Base-by-base conservation (phyloP, 257 asterid species). In the Gentiana straminea region DNA sequence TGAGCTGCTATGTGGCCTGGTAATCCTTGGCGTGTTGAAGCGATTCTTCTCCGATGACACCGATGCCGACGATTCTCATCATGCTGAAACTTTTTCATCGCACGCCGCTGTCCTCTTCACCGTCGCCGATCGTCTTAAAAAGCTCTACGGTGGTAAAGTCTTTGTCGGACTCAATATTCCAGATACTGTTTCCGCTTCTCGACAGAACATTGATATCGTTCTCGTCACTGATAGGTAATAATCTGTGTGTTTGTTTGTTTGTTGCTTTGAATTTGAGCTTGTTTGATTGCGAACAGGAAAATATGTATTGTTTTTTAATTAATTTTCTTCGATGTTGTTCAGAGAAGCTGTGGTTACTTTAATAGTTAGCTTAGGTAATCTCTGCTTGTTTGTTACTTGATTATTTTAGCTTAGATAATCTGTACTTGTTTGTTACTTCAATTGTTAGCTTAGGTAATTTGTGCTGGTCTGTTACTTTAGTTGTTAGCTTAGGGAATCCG, bases 91-190 rank as follows among this genome's bases (percentile, higher is more conserved):
- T 13, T 56, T 54, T n/a, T 68, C 93, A 55, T 78, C 84, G 38
- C 75, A 77, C 50, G 73, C 69, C 75, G 79, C 54, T 54, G 84
- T 86, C 60, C 77, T 90, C 49, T 86, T 84, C 77, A 50, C 91
- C 43, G 96, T 90, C 47, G 83, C 91, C 68, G 73, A 77, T 70
- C 84, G 96, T 67, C 78, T 84, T 62, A 79, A 82, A 72, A 81
- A 77, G 79, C 80, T 89, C 38, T 77, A 79, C 71, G 78, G 81
- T 39, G 79, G 86, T 68, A 83, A 65, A 57, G 88, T 72, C 13
- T 78, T 77, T 62, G 74, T 78, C 1, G 97, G 94, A 39, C 95
- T 89, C 55, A 88, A 69, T 62, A 83, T 89, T 63, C 97, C 97
- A 4, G 95, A 89, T 69, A 72, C 68, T 11, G 94, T 79, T 75